These are phyloP conservation scores for Nicotiana sylvestris DNA, from an alignment of 257 asterid genomes.

Conservation along the genomic window DNA sequence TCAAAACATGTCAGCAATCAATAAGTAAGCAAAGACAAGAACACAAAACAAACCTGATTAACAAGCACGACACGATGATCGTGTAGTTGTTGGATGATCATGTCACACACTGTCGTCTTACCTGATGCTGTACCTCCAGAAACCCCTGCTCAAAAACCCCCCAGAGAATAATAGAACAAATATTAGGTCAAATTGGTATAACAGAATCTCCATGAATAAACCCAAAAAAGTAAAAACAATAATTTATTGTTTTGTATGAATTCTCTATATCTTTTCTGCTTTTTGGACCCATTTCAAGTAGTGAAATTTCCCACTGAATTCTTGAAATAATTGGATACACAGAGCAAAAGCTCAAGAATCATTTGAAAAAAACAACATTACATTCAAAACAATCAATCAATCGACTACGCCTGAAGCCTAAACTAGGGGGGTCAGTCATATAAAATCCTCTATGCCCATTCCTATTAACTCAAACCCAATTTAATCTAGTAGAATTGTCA, in stretches of 20 bases:
- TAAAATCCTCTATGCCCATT: not conserved
- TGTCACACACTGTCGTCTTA: slow-evolving; percentile 93
- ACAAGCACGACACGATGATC: slow-evolving; percentile 98
- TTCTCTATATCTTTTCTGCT: not conserved
- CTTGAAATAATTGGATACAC: not conserved
- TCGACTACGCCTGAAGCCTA: not conserved
- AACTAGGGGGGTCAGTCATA: not conserved
- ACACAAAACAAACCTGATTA: slow-evolving; percentile 53
- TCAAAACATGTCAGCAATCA: not conserved
- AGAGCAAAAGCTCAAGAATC: not conserved
- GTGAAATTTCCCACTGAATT: not conserved
- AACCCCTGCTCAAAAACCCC: slow-evolving; percentile 53
- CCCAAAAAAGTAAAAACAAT: not conserved
- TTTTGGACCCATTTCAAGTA: not conserved
- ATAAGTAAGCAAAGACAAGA: not conserved
- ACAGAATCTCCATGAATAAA: not conserved
- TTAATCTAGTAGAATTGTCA: not conserved
- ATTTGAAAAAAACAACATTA: not conserved
- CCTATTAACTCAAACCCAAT: not conserved
- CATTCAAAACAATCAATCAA: not conserved
- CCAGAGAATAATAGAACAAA: slow-evolving; percentile 2
- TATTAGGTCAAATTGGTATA: not conserved
- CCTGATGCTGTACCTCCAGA: slow-evolving; percentile 99
- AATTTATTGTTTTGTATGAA: not conserved
- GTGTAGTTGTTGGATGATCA: slow-evolving; percentile 98